A percentile compares a stretch with the other conserved stretches of the same genome.
Evolutionary conservation across 331 rosid genomes (phyloP).

Genomic region (Quercus phellos): DNA sequence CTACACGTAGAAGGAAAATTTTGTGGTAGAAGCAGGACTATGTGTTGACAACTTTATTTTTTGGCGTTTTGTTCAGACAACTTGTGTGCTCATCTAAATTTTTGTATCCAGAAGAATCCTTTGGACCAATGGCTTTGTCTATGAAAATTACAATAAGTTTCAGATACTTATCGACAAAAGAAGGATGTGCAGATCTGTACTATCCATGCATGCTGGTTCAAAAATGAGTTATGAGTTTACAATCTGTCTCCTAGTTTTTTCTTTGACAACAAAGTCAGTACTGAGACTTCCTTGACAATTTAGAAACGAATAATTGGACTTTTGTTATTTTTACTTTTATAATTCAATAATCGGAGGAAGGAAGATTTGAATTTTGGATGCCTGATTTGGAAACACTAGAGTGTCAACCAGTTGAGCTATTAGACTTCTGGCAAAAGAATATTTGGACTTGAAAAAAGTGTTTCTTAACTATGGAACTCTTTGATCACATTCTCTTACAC

Average conservation of each 20-base stretch:
- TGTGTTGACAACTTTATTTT: not conserved
- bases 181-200: too few species aligned
- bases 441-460: not conserved
- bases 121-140: not conserved
- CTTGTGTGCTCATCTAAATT: not conserved
- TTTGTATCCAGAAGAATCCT: not conserved
- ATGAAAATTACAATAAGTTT: too few species aligned
- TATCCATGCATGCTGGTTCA: not conserved
- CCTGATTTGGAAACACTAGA: too few species aligned
- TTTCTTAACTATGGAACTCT: not conserved
- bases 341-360: too few species aligned
- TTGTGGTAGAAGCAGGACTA: not conserved
- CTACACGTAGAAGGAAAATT: not conserved
- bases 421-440: not conserved
- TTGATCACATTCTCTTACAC: too few species aligned
- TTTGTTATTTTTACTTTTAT: too few species aligned
- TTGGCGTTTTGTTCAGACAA: not conserved
- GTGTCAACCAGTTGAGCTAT: too few species aligned
- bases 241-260: too few species aligned
- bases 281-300: not conserved
- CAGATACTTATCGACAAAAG: too few species aligned
- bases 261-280: too few species aligned
- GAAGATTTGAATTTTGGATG: too few species aligned
- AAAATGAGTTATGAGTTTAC: too few species aligned
- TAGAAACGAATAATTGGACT: not conserved